Base-by-base conservation (phyloP, 73 alveolate species). In the Effrenium voratum region DNA sequence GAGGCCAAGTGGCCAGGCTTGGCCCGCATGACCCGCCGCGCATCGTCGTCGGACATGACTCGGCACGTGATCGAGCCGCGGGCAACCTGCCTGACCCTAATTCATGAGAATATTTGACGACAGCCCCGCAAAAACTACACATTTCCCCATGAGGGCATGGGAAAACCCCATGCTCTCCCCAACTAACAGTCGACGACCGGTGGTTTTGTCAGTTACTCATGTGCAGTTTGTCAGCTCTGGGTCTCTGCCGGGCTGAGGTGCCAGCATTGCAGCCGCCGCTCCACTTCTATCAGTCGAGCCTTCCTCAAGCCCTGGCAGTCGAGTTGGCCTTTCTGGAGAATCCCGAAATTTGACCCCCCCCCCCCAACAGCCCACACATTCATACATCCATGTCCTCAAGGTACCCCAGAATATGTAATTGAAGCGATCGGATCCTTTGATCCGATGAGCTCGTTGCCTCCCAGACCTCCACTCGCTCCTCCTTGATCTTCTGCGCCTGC, bases 11-110 rank as follows among this genome's bases (percentile, higher is more conserved):
- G 34, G 43, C 95, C 95, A 44, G 63, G 95, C 50, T 87, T 87
- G 30, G 43, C 85, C 46, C 43, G 46, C 66, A 87, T 59, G 47
- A 66, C 80, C 72, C 95, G 83, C 40, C 85, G 95, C 34, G 81
- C 95, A 44, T 87, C 95, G 30, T 87, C 84, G 30, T 87, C 95
- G 16, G 95, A 87, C 36, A 87, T 76, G 45, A 87, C 95, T 87
- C 22, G 40, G 83, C 28, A 32, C 43, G 24, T 68, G 24, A 34
- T 45, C 83, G 30, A 10, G 83, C 8, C 63, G 19, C 63, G 19
- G 26, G 63, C 26, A 52, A 52, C 8, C 26, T 19, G 19, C 63
- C 63, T 12, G 19, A 52, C 63, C 8, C 19, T 52, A 19, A 19
- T 52, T 12, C 26, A 26, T 24, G 79, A 22, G 80, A n/a, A 22